Conservation (phyloP, 225 moss, liverwort and hornwort species). For the Neckera pumila region DNA sequence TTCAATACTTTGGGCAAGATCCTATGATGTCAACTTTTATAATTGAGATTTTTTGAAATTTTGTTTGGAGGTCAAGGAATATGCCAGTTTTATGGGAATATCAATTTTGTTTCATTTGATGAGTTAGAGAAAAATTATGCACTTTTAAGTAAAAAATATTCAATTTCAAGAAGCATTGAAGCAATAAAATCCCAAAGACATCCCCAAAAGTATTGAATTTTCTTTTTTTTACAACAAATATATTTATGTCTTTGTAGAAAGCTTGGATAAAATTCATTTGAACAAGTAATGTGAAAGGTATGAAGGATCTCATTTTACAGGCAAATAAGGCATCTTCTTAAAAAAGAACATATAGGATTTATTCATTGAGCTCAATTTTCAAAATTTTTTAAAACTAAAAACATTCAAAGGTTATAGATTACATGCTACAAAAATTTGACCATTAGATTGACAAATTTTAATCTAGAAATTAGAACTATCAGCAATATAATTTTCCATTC, state of each 20-base stretch:
- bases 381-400: background rate
- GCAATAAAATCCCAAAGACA: background rate
- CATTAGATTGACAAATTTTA: background rate
- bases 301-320: too few species aligned
- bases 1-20: rapidly evolving
- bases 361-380: background rate
- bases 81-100: too few species aligned
- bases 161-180: background rate
- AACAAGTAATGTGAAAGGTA: background rate
- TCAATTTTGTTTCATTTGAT: background rate
- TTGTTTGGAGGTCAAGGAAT: background rate
- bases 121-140: background rate
- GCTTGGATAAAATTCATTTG: background rate
- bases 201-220: too few species aligned
- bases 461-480: background rate
- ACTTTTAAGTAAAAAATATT: background rate
- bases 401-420: background rate
- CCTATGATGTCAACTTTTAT: background rate
- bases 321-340: background rate
- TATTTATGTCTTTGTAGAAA: background rate
- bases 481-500: background rate
- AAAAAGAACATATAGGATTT: rapidly evolving
- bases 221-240: background rate
- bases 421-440: background rate
- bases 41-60: rapidly evolving